A percentile compares a stretch with the other conserved stretches of the same genome.
Evolutionary conservation across 2,329 filamentous ascomycete genomes (phyloP).

Genomic region (Periglandula ipomoeae): DNA sequence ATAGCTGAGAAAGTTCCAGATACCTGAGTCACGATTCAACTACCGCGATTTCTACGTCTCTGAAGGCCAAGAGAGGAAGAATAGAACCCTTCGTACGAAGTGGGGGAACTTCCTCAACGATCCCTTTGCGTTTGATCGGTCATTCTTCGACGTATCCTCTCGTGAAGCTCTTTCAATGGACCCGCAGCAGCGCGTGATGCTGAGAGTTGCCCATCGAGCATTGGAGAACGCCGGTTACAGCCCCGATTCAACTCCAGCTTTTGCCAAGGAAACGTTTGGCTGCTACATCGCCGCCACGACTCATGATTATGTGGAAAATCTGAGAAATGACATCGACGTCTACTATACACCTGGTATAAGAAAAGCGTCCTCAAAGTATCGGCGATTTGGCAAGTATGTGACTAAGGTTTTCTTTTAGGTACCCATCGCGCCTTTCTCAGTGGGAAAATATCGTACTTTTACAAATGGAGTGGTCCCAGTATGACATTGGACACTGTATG

Average conservation of each 20-base stretch:
- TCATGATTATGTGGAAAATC: not conserved
- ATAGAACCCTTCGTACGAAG: not conserved
- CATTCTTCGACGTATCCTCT: slow-evolving; percentile 65
- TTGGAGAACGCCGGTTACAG: not conserved
- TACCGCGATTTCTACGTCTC: not conserved
- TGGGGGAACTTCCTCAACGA: slow-evolving; percentile 36
- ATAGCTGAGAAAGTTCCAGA: too few species aligned
- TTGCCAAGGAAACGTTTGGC: not conserved
- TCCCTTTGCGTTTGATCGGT: slow-evolving; percentile 55
- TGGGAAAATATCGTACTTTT: not conserved
- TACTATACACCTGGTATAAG: not conserved
- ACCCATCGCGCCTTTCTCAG: not conserved
- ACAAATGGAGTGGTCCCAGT: not conserved
- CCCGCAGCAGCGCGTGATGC: slow-evolving; percentile 25
- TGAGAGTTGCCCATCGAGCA: not conserved
- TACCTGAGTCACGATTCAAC: not conserved
- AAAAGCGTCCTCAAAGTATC: too few species aligned
- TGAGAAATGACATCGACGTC: not conserved
- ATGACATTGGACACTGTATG: not conserved
- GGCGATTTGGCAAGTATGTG: too few species aligned
- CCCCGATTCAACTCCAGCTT: not conserved
- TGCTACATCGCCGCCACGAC: not conserved
- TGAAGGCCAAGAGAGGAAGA: not conserved
- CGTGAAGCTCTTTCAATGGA: slow-evolving; percentile 53
- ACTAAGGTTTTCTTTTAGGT: too few species aligned